These are phyloP conservation scores for Aspergillus carlsbadensis DNA, from an alignment of 495 filamentous ascomycete species.

Conservation along the genomic window DNA sequence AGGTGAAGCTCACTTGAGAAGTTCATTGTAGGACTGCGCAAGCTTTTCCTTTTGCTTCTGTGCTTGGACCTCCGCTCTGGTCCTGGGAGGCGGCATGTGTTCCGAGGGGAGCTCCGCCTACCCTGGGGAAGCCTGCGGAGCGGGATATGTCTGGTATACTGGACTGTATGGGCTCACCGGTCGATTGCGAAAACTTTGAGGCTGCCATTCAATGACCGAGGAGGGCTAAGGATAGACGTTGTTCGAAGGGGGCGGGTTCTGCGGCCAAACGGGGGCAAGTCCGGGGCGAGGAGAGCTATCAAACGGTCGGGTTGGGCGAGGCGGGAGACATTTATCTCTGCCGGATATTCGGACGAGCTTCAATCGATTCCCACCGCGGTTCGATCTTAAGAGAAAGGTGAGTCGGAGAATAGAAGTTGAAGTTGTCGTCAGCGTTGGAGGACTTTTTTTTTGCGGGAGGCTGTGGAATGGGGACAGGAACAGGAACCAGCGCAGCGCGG, in stretches of 20 bases:
- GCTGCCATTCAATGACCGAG: conserved; percentile 24
- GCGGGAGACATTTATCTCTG: neutral
- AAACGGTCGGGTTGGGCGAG: conserved; percentile 1
- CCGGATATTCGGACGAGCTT: neutral
- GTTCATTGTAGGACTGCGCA: conserved; percentile 91
- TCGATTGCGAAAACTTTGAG: conserved; percentile 9
- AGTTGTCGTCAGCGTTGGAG: conserved; percentile 4
- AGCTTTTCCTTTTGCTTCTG: conserved; percentile 96
- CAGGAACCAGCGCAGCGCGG: conserved; percentile 8
- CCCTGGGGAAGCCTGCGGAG: conserved; percentile 20
- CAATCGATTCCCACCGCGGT: neutral
- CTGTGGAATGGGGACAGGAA: conserved; percentile 11
- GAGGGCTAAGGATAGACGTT: neutral
- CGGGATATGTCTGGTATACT: conserved; percentile 3
- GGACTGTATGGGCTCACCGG: conserved; percentile 5
- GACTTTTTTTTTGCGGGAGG: conserved; percentile 9
- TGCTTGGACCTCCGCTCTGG: conserved; percentile 84
- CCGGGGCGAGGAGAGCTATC: conserved; percentile 7
- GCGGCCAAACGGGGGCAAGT: conserved; percentile 3
- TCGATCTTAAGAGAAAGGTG: conserved; percentile 1
- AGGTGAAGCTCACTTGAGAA: conserved; percentile 73
- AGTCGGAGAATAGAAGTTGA: neutral
- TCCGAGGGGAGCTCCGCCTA: conserved; percentile 32
- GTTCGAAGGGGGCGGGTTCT: neutral
- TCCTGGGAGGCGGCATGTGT: conserved; percentile 63